A percentile compares a stretch with the other conserved stretches of the same genome.
phyloP scores from a whole-genome alignment of 2,329 filamentous ascomycete species.

The Bisporella sp. region DNA sequence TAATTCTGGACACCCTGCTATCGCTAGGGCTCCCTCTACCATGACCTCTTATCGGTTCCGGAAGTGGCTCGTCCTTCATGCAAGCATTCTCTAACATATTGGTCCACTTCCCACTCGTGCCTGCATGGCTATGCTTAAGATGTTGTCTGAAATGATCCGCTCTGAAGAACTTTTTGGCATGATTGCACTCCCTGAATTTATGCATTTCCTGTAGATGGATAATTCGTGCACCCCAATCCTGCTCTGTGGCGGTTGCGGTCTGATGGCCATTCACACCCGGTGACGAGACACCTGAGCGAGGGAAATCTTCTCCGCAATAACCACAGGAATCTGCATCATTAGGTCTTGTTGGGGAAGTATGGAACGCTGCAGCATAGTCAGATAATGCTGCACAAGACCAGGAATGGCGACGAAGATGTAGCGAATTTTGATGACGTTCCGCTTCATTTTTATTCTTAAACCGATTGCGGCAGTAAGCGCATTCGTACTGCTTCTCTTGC shows the following conservation, averaged over 20 bases:
- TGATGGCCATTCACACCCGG: conserved; percentile 33
- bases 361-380: conserved; percentile 75
- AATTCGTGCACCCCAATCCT: conserved; percentile 82
- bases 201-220: conserved; percentile 86
- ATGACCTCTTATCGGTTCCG: conserved; percentile 27
- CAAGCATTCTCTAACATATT: conserved; percentile 96
- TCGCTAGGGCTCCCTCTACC: conserved; percentile 21
- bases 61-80: conserved; percentile 77
- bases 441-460: conserved; percentile 99
- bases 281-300: conserved; percentile 31
- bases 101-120: conserved; percentile 96
- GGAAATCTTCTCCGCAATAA: conserved; percentile 91
- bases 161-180: conserved; percentile 95
- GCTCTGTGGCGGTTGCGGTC: conserved; percentile 53
- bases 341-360: conserved; percentile 64
- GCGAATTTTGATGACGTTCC: conserved; percentile 90
- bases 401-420: conserved; percentile 86
- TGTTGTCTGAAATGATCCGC: conserved; percentile 98
- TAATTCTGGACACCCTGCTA: conserved; percentile 22
- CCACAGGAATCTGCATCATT: conserved; percentile 76
- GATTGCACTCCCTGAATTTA: conserved; percentile 97
- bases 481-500: conserved; percentile 94
- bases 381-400: conserved; percentile 93
- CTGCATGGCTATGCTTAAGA: conserved; percentile 93
- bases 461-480: conserved; percentile 83